phyloP scores from a whole-genome alignment of 768 basidiomycete species.

The Collybiopsis luxurians region DNA sequence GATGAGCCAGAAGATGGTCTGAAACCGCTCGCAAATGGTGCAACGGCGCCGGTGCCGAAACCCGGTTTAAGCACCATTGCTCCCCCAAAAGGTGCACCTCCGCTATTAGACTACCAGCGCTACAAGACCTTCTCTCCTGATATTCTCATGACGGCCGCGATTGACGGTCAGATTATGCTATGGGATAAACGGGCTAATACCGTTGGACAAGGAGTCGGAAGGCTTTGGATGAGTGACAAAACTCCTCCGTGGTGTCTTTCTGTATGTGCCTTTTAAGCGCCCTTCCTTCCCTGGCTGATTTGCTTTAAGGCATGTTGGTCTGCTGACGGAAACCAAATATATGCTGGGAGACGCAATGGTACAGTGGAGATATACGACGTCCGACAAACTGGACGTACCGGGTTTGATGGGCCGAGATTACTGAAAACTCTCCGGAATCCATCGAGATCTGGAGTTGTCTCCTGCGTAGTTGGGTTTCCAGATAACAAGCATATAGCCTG shows the following conservation, averaged over 20 bases:
- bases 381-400: constrained; percentile 68
- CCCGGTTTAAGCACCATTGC: constrained; percentile 33
- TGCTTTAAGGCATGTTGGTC: constrained; percentile 87
- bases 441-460: constrained; percentile 85
- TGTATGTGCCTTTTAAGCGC: constrained; percentile 42
- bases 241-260: constrained; percentile 96
- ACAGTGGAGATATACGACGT: constrained; percentile 95
- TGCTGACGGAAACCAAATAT: constrained; percentile 80
- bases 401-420: constrained; percentile 69
- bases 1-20: constrained; percentile 67
- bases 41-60: constrained; percentile 6
- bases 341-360: constrained; percentile 88
- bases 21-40: constrained; percentile 4
- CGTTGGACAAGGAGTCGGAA: constrained; percentile 69
- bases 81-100: constrained; percentile 74
- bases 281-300: neutral
- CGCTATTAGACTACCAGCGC: constrained; percentile 58
- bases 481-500: constrained; percentile 90
- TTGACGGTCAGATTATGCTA: constrained; percentile 89
- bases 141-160: constrained; percentile 81
- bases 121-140: constrained; percentile 76
- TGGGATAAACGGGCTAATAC: constrained; percentile 82
- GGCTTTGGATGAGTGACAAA: constrained; percentile 87
- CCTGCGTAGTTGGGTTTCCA: constrained; percentile 88
- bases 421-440: constrained; percentile 86